Evolutionary conservation across 371 early-diverging fungal species (phyloP).

Genomic region (Apophysomyces trapeziformis): DNA sequence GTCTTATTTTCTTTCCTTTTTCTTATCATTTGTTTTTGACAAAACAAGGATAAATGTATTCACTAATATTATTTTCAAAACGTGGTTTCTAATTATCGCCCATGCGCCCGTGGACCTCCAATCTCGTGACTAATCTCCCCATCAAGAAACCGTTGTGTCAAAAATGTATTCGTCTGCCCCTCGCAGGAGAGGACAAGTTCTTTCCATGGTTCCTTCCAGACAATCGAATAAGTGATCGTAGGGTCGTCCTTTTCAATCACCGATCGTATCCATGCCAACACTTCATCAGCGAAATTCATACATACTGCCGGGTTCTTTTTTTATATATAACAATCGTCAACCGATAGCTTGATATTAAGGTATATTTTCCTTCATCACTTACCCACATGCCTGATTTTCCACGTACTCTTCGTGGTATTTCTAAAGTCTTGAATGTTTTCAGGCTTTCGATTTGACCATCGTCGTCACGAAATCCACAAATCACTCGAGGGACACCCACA

Average conservation of each 20-base stretch:
- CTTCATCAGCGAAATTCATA: constrained; percentile 52
- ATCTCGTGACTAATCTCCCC: constrained; percentile 41
- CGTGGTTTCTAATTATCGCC: not conserved
- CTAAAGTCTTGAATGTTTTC: constrained; percentile 71
- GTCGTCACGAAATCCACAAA: constrained; percentile 88
- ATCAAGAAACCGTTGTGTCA: constrained; percentile 51
- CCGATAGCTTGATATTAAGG: not conserved
- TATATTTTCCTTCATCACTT: constrained; percentile 18
- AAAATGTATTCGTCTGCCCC: constrained; percentile 38
- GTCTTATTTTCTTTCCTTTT: not conserved
- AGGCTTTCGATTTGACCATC: constrained; percentile 61
- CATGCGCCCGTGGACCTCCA: constrained; percentile 40
- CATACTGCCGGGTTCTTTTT: constrained; percentile 54
- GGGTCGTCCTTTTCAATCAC: constrained; percentile 46
- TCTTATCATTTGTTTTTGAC: not conserved
- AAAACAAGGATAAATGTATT: not conserved
- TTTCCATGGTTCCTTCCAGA: constrained; percentile 46
- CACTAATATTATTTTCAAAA: not conserved
- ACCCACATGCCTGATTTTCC: constrained; percentile 67
- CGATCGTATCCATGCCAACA: constrained; percentile 46
- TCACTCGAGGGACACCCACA: constrained; percentile 81
- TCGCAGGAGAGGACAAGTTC: constrained; percentile 37
- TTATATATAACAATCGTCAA: not conserved
- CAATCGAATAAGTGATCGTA: constrained; percentile 42
- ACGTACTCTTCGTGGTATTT: constrained; percentile 82